These are phyloP conservation scores for Ogataea wickerhamii DNA, from an alignment of 805 yeast species.

Conservation along the genomic window DNA sequence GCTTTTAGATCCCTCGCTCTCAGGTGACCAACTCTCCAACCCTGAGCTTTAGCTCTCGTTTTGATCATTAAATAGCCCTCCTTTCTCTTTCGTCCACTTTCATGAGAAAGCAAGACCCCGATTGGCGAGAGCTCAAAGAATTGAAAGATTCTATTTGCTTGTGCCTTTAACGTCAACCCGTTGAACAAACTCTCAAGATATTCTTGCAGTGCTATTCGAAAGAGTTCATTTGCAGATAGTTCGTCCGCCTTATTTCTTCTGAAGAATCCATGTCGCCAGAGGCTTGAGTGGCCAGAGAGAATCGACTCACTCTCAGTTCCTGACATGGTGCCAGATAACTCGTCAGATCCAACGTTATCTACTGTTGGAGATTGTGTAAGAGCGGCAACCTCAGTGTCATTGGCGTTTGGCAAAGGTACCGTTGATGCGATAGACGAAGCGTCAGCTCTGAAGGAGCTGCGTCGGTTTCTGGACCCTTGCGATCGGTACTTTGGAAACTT, in stretches of 20 bases:
- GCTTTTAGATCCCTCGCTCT: slow-evolving; percentile 72
- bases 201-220: slow-evolving; percentile 49
- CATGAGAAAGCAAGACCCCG: slow-evolving; percentile 78
- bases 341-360: slow-evolving; percentile 3
- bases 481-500: slow-evolving; percentile 35
- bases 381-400: slow-evolving; percentile 4
- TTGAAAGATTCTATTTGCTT: slow-evolving; percentile 76
- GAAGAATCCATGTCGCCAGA: slow-evolving; percentile 12
- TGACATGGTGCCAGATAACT: slow-evolving; percentile 1
- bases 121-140: slow-evolving; percentile 90
- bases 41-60: slow-evolving; percentile 82
- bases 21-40: slow-evolving; percentile 94
- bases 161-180: slow-evolving; percentile 66
- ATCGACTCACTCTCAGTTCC: slow-evolving; percentile 8
- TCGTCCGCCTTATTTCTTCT: slow-evolving; percentile 9
- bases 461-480: slow-evolving; percentile 2
- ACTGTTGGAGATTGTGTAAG: slow-evolving; percentile 1
- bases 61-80: slow-evolving; percentile 83
- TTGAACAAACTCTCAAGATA: slow-evolving; percentile 64
- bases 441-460: slow-evolving; percentile 6
- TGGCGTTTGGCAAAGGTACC: background rate
- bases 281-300: slow-evolving; percentile 11
- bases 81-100: slow-evolving; percentile 77
- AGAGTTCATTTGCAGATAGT: slow-evolving; percentile 28
- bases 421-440: slow-evolving; percentile 9